Conservation (phyloP, 305 asterid genomes). For the Fraxinus sp. region DNA sequence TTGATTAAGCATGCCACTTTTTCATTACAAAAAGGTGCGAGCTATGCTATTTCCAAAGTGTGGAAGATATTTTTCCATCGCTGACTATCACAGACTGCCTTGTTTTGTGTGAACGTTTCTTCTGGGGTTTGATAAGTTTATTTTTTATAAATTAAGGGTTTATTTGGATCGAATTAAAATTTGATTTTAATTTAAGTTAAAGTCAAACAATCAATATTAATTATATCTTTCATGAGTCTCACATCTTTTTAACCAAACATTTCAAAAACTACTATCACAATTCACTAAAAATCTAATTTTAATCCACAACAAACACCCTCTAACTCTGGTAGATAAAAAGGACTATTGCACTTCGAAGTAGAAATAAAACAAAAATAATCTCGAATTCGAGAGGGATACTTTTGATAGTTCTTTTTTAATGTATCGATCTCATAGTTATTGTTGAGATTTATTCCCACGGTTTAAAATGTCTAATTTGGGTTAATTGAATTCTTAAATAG, state of each 20-base stretch:
- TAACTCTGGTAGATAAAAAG: background rate
- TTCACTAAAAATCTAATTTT: too few relatives aligned
- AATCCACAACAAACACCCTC: too few relatives aligned
- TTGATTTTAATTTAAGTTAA: too few relatives aligned
- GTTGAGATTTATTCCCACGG: background rate
- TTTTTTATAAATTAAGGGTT: background rate
- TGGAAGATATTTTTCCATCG: background rate
- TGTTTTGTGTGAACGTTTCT: too few relatives aligned
- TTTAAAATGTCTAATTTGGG: background rate
- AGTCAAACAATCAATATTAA: too few relatives aligned
- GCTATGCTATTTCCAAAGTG: background rate
- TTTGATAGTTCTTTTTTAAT: background rate
- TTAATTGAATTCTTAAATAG: background rate
- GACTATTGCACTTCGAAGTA: background rate
- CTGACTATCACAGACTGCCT: background rate
- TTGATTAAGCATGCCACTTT: too few relatives aligned
- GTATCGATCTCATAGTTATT: constrained; percentile 3
- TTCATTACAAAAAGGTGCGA: too few relatives aligned
- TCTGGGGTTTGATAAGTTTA: background rate
- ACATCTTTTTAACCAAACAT: too few relatives aligned
- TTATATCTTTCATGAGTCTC: too few relatives aligned
- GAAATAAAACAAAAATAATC: background rate
- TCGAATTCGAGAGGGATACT: background rate
- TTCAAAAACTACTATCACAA: too few relatives aligned
- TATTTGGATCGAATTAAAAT: too few relatives aligned